Evolutionary conservation across 2,329 filamentous ascomycete species (phyloP), one percentile per base, ranked within the genome.

Genomic region (Alternaria atra): DNA sequence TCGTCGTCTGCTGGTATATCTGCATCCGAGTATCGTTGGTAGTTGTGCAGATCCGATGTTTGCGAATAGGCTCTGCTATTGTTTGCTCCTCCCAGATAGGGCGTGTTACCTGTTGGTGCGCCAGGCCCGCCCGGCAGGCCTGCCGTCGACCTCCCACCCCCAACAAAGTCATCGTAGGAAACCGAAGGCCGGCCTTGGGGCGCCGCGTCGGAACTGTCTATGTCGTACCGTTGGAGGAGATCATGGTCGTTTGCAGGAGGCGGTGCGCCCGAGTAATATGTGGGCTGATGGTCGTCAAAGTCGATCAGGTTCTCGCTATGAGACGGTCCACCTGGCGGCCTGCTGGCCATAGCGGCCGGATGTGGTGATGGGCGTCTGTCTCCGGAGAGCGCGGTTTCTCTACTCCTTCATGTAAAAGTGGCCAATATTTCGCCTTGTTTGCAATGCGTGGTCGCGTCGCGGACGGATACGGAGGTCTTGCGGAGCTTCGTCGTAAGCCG

Each of bases 81-180:
- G 53, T 48, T 80, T 60, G 76, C 79, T 60, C 79, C 73, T 17
- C 71, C 68, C 39, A 71, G 55, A 58, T 79, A 80, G 15, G 74
- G 80, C 58, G 63, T 66, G 60, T 78, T 72, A 42, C 74, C 74
- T 32, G 77, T 76, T 44, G 79, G 65, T 9, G 75, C 73, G 58
- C 79, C 80, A 61, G 82, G 80, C 39, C 80, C 78, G 69, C 81
- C 79, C 55, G 81, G 79, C 68, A 84, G 66, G 63, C 75, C 79
- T 73, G 82, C 65, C 8, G 65, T 60, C 61, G 84, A 81, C 63
- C 83, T 84, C 65, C 83, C 82, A 51, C 84, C 89, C 66, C 94
- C 94, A 64, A 98, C 90, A 78, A 97, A 98, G 73, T 95, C 91
- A 84, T 97, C 94, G 80, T 97, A 97, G 60, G 93, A 97, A 53